Evolutionary conservation across 2,329 filamentous ascomycete genomes (phyloP).

Genomic region (Aspergillus flavus): DNA sequence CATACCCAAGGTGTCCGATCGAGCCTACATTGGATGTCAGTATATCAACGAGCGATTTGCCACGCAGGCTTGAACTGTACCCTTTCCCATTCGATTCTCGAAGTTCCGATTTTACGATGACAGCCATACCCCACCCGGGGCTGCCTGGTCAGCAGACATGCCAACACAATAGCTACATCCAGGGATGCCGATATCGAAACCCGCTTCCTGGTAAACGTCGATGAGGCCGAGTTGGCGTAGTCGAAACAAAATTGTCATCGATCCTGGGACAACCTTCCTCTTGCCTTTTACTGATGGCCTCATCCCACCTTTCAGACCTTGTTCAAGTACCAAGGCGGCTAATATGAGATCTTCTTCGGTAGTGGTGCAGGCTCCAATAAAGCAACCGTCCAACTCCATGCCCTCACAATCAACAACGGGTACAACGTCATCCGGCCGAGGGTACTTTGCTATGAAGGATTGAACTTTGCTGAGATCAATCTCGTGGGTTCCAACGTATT

Average conservation of each 20-base stretch:
- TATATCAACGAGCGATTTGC: no score
- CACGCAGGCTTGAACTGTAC: slow-evolving; percentile 19
- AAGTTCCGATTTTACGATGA: slow-evolving; percentile 53
- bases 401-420: slow-evolving; percentile 39
- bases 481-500: slow-evolving; percentile 40
- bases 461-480: slow-evolving; percentile 45
- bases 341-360: slow-evolving; percentile 50
- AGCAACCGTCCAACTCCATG: slow-evolving; percentile 45
- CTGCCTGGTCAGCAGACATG: slow-evolving; percentile 46
- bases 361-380: slow-evolving; percentile 53
- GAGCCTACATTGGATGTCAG: slow-evolving; percentile 30
- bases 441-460: slow-evolving; percentile 45
- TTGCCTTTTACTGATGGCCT: slow-evolving; percentile 36
- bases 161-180: slow-evolving; percentile 52
- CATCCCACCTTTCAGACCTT: slow-evolving; percentile 38
- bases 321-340: slow-evolving; percentile 45
- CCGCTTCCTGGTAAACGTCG: slow-evolving; percentile 44
- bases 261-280: slow-evolving; percentile 47
- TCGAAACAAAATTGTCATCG: slow-evolving; percentile 41
- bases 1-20: slow-evolving; percentile 50
- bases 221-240: slow-evolving; percentile 39
- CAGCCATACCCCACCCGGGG: slow-evolving; percentile 47
- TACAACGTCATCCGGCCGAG: slow-evolving; percentile 49
- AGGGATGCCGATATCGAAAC: slow-evolving; percentile 46
- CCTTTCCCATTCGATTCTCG: slow-evolving; percentile 49